Evolutionary conservation across 23 red algal species (phyloP).

Genomic region (Pyropia yezoensis): DNA sequence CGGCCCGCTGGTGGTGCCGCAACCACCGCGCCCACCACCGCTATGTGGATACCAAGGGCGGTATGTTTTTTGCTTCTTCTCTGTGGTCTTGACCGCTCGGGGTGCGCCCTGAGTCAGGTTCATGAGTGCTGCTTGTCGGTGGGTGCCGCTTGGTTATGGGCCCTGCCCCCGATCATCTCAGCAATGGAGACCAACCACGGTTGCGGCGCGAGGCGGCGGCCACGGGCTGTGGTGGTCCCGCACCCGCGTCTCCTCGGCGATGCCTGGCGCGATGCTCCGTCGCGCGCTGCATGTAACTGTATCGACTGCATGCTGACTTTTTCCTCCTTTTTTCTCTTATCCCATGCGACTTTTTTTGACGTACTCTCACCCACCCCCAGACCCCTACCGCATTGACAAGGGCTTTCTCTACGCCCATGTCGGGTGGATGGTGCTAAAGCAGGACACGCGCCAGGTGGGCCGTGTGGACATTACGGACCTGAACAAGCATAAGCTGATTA

Average conservation of each 20-base stretch:
- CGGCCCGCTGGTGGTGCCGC: slow-evolving; percentile 90
- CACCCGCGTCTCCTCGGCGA: no score
- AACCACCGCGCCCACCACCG: slow-evolving; percentile 96
- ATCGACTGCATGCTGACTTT: no score
- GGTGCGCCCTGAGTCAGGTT: neutral
- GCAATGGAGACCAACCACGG: no score
- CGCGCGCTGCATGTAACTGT: no score
- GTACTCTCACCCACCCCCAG: slow-evolving; percentile 2
- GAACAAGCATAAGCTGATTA: slow-evolving; percentile 58
- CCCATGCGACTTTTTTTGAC: neutral
- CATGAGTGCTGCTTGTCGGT: neutral
- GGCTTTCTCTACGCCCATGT: slow-evolving; percentile 97
- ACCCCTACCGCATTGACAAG: slow-evolving; percentile 94
- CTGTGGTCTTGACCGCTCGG: neutral
- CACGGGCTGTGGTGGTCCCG: no score
- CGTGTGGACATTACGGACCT: slow-evolving; percentile 95
- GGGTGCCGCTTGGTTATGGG: no score
- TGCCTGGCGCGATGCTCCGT: no score
- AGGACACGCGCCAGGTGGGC: slow-evolving; percentile 60
- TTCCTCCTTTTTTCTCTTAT: neutral
- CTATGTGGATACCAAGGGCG: slow-evolving; percentile 87
- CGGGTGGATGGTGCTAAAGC: slow-evolving; percentile 97
- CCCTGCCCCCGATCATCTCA: no score
- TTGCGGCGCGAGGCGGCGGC: no score
- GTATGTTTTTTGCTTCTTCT: neutral